Evolutionary conservation across 495 filamentous ascomycete species (phyloP).

Genomic region (Neurospora africana): DNA sequence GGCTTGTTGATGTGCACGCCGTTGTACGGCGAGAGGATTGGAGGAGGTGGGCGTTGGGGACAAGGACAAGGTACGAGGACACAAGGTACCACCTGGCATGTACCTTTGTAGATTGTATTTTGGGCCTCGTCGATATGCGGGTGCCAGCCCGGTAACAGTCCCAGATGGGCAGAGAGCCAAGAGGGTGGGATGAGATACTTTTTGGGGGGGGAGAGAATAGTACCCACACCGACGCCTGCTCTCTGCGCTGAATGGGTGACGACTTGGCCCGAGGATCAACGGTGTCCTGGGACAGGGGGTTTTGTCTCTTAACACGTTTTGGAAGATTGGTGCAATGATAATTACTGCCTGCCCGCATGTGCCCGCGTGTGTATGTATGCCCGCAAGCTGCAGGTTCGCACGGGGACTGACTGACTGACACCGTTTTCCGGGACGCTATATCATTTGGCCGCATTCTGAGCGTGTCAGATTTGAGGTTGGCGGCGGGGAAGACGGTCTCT

Average conservation of each 20-base stretch:
- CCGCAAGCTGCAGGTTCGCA: constrained; percentile 3
- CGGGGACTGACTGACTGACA: constrained; percentile 8
- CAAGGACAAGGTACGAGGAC: not conserved
- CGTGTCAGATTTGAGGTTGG: constrained; percentile 5
- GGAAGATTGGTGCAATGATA: constrained; percentile 7
- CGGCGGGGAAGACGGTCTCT: constrained; percentile 2
- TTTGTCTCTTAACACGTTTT: not conserved
- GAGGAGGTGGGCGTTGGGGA: not conserved
- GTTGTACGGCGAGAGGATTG: constrained; percentile 8
- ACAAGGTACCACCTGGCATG: not conserved
- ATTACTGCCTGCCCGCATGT: not conserved
- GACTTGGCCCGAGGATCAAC: constrained; percentile 18
- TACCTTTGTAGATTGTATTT: not conserved
- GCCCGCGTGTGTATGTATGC: not conserved
- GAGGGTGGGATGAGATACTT: constrained; percentile 2
- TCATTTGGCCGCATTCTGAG: constrained; percentile 4
- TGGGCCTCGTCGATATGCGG: not conserved
- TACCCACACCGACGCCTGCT: constrained; percentile 13
- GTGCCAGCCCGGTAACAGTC: not conserved
- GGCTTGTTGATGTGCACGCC: constrained; percentile 15
- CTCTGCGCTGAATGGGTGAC: constrained; percentile 15
- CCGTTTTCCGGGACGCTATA: not conserved
- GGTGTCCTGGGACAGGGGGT: constrained; percentile 16
- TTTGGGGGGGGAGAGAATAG: not conserved
- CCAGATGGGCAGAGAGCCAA: constrained; percentile 5